These are phyloP conservation scores for Penicillium crystallinum DNA, from an alignment of 495 filamentous ascomycete species.

Conservation along the genomic window DNA sequence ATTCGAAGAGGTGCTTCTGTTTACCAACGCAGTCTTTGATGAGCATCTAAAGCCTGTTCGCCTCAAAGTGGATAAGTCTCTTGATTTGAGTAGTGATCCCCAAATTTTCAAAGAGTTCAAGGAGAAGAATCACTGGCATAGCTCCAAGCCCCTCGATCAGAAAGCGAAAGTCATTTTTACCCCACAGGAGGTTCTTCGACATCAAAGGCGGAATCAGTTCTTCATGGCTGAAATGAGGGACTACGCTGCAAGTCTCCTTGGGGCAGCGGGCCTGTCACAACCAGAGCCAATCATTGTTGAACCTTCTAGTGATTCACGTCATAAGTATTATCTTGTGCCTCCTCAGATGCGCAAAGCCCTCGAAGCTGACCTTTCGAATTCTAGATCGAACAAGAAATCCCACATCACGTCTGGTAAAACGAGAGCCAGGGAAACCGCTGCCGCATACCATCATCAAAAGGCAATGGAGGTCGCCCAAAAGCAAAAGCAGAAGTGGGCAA, in stretches of 20 bases:
- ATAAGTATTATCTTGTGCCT: neutral
- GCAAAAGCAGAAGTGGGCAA: neutral
- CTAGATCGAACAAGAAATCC: neutral
- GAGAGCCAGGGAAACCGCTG: neutral
- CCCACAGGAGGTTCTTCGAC: neutral
- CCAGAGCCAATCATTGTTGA: constrained; percentile 3
- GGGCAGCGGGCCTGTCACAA: neutral
- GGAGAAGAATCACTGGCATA: constrained; percentile 64
- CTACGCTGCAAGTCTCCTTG: constrained; percentile 66
- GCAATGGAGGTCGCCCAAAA: neutral
- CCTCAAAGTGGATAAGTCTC: constrained; percentile 30
- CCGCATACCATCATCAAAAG: neutral
- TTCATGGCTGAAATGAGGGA: constrained; percentile 43
- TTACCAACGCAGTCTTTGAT: constrained; percentile 41
- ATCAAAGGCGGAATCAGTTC: constrained; percentile 15
- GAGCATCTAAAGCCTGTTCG: constrained; percentile 50
- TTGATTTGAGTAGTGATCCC: neutral
- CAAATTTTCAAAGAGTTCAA: constrained; percentile 39
- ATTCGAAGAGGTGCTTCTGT: constrained; percentile 7
- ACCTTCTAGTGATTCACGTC: neutral
- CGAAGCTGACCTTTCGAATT: neutral
- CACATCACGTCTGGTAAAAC: neutral
- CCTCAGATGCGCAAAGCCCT: neutral
- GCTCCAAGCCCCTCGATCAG: constrained; percentile 45
- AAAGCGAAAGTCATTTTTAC: constrained; percentile 20